Conservation (phyloP, 805 yeast genomes). For the Phaffomyces antillensis region DNA sequence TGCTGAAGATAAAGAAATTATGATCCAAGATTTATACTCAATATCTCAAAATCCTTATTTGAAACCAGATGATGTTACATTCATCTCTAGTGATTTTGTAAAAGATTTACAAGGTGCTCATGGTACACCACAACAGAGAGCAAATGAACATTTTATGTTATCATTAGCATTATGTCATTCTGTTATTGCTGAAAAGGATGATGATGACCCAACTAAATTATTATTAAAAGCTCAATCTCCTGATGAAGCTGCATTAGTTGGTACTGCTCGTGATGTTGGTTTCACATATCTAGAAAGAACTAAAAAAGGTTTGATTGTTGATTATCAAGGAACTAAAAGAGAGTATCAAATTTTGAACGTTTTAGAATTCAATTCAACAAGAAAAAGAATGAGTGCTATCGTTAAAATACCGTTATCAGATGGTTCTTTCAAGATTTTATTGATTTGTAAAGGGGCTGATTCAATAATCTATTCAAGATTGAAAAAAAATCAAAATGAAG, state of each 20-base stretch:
- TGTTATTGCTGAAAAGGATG: slow-evolving; percentile 63
- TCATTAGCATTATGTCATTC: slow-evolving; percentile 75
- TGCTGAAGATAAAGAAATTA: slow-evolving; percentile 47
- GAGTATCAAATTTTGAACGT: slow-evolving; percentile 68
- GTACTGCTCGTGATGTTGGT: slow-evolving; percentile 74
- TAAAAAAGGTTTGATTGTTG: slow-evolving; percentile 58
- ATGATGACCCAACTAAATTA: slow-evolving; percentile 46
- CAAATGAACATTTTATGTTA: slow-evolving; percentile 69
- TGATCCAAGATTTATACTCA: slow-evolving; percentile 41
- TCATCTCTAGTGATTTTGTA: slow-evolving; percentile 60
- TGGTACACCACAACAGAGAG: slow-evolving; percentile 46
- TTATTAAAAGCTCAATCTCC: slow-evolving; percentile 75
- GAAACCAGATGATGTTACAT: slow-evolving; percentile 58
- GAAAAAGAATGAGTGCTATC: slow-evolving; percentile 84
- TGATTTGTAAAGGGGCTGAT: slow-evolving; percentile 83
- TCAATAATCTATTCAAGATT: slow-evolving; percentile 68
- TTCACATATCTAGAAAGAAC: slow-evolving; percentile 60
- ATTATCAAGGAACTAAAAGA: slow-evolving; percentile 61
- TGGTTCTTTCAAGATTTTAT: slow-evolving; percentile 44
- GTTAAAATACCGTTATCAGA: slow-evolving; percentile 52
- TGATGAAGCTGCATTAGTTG: slow-evolving; percentile 81
- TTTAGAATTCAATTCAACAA: slow-evolving; percentile 73
- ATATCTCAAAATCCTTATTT: slow-evolving; percentile 32
- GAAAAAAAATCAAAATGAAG: slow-evolving; percentile 36
- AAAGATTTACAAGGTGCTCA: slow-evolving; percentile 48